Evolutionary conservation across 306 rosid species (phyloP).

Genomic region (Inga laurina): DNA sequence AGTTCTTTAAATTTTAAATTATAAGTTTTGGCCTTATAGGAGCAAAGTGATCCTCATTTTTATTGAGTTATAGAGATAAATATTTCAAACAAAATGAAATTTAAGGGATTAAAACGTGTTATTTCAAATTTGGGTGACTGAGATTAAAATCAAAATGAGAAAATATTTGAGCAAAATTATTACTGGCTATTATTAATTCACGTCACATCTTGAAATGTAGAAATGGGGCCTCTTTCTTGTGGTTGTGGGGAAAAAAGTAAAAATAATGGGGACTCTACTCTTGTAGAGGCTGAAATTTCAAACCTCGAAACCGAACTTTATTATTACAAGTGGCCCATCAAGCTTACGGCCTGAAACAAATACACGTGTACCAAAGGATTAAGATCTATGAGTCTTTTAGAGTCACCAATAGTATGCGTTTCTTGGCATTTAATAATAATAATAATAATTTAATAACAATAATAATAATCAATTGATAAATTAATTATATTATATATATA

Average conservation of each 20-base stretch:
- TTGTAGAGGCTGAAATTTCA: not conserved
- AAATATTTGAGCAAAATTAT: too few species aligned
- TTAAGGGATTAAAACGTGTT: too few species aligned
- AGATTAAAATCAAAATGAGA: too few species aligned
- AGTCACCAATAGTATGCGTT: not conserved
- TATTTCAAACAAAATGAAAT: too few species aligned
- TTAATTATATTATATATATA: too few species aligned
- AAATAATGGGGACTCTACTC: too few species aligned
- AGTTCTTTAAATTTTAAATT: too few species aligned
- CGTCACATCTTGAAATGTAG: not conserved
- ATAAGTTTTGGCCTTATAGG: too few species aligned
- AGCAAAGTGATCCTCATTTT: fast-evolving
- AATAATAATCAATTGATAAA: too few species aligned
- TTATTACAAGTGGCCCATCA: not conserved
- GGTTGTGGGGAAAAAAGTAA: not conserved
- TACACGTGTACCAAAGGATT: not conserved
- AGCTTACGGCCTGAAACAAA: not conserved
- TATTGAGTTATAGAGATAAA: fast-evolving
- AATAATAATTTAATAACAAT: too few species aligned
- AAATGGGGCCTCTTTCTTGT: not conserved
- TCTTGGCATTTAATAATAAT: too few species aligned
- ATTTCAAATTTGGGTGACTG: too few species aligned
- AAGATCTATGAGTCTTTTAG: not conserved
- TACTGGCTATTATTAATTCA: not conserved
- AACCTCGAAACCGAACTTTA: not conserved